A percentile compares a stretch with the other conserved stretches of the same genome.
phyloP scores from a whole-genome alignment of 2,329 filamentous ascomycete species.

The Penicillium sp. region DNA sequence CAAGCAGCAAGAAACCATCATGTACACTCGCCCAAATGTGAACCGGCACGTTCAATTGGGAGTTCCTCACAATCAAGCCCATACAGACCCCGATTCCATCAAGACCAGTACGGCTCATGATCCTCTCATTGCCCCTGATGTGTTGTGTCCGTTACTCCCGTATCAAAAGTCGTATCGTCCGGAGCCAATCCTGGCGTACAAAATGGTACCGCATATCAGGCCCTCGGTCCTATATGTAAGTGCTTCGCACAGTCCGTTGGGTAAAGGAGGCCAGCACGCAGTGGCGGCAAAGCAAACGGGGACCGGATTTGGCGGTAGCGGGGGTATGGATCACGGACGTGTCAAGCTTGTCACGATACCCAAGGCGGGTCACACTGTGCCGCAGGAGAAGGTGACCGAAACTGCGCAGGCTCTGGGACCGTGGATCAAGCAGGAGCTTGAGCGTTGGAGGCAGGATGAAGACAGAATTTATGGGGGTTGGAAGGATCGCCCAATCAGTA shows the following conservation, averaged over 20 bases:
- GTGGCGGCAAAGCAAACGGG: constrained; percentile 21
- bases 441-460: not conserved
- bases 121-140: constrained; percentile 3
- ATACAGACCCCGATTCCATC: not conserved
- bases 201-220: constrained; percentile 11
- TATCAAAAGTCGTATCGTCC: constrained; percentile 4
- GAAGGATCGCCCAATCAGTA: not conserved
- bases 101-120: not conserved
- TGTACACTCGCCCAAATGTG: constrained; percentile 7
- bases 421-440: not conserved
- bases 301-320: constrained; percentile 23
- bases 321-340: constrained; percentile 11
- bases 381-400: not conserved
- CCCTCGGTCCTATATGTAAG: constrained; percentile 26
- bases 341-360: not conserved
- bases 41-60: not conserved
- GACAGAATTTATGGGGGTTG: not conserved
- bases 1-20: constrained; percentile 13
- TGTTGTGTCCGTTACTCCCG: constrained; percentile 1
- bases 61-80: not conserved
- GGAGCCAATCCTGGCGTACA: constrained; percentile 5
- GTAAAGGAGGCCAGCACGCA: constrained; percentile 7
- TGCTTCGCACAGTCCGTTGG: constrained; percentile 14
- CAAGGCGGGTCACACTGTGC: not conserved
- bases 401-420: not conserved